These are phyloP conservation scores for Danielia reshetovae DNA, from an alignment of 805 yeast genomes.

Conservation along the genomic window DNA sequence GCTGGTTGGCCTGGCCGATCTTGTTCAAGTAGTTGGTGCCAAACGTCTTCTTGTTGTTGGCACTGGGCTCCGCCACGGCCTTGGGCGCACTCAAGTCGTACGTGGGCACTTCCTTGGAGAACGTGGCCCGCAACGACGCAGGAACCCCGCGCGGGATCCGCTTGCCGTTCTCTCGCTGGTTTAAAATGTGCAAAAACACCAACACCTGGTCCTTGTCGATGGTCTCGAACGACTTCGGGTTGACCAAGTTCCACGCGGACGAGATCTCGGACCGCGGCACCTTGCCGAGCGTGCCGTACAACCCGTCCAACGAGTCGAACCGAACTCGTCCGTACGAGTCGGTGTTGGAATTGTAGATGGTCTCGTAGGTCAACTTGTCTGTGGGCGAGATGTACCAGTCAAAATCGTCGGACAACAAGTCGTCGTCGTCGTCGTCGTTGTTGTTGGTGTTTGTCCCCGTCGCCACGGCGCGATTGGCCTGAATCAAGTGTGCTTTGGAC, in stretches of 20 bases:
- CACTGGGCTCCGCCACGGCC: conserved; percentile 13
- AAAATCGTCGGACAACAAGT: conserved; percentile 59
- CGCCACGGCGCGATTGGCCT: conserved; percentile 70
- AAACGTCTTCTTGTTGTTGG: conserved; percentile 35
- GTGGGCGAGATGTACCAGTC: conserved; percentile 97
- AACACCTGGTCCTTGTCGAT: conserved; percentile 92
- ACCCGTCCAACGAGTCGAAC: conserved; percentile 63
- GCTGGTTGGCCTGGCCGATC: conserved; percentile 47
- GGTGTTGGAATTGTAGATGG: conserved; percentile 67
- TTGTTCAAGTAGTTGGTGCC: conserved; percentile 53
- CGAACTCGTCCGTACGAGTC: conserved; percentile 79
- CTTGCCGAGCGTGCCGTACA: conserved; percentile 63
- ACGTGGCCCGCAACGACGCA: conserved; percentile 83
- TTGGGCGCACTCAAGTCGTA: conserved; percentile 47
- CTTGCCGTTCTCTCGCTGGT: conserved; percentile 81
- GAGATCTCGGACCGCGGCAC: conserved; percentile 83
- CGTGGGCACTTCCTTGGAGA: conserved; percentile 77
- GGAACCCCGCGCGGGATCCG: conserved; percentile 95
- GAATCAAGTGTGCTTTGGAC: conserved; percentile 77
- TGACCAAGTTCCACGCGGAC: conserved; percentile 92
- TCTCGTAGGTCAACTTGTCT: conserved; percentile 74
- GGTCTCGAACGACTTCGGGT: conserved; percentile 81
- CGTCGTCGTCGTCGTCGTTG: conserved; percentile 60
- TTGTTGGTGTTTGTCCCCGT: conserved; percentile 25
- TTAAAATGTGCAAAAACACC: conserved; percentile 84